Percentiles rank a stretch among this genome's conserved stretches.
phyloP scores from a whole-genome alignment of 805 yeast species.

The Yamadazyma sp. region DNA sequence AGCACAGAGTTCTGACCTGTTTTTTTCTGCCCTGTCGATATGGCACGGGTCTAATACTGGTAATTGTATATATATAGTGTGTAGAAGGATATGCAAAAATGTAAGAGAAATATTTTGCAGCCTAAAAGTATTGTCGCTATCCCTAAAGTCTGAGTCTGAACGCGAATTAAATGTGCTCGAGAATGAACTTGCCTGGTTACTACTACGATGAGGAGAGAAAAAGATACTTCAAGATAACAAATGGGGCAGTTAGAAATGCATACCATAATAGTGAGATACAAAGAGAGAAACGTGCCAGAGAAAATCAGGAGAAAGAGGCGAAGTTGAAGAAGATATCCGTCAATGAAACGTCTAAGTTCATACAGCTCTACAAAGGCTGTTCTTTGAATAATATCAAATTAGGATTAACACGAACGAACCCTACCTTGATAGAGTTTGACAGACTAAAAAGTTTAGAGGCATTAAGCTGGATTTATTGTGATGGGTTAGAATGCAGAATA shows the following conservation, averaged over 20 bases:
- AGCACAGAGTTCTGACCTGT: too few species aligned
- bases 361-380: conserved; percentile 7
- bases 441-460: conserved; percentile 9
- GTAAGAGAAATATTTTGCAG: too few species aligned
- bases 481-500: conserved; percentile 11
- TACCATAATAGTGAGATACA: conserved; percentile 33
- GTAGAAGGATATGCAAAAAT: too few species aligned
- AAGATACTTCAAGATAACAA: conserved; percentile 33
- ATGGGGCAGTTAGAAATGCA: conserved; percentile 23
- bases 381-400: conserved; percentile 11
- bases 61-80: too few species aligned
- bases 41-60: too few species aligned
- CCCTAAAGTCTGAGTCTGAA: not conserved
- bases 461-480: conserved; percentile 3
- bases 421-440: conserved; percentile 12
- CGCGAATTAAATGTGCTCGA: conserved; percentile 7
- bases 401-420: conserved; percentile 12
- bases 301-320: conserved; percentile 7
- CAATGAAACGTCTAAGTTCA: conserved; percentile 9
- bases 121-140: not conserved
- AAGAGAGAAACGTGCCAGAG: conserved; percentile 20
- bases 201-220: conserved; percentile 28
- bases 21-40: too few species aligned
- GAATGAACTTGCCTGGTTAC: conserved; percentile 32
- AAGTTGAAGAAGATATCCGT: conserved; percentile 4